Evolutionary conservation across 768 basidiomycete genomes (phyloP), one percentile per base, ranked within the genome.

Genomic region (Tricholoma saponaceum): DNA sequence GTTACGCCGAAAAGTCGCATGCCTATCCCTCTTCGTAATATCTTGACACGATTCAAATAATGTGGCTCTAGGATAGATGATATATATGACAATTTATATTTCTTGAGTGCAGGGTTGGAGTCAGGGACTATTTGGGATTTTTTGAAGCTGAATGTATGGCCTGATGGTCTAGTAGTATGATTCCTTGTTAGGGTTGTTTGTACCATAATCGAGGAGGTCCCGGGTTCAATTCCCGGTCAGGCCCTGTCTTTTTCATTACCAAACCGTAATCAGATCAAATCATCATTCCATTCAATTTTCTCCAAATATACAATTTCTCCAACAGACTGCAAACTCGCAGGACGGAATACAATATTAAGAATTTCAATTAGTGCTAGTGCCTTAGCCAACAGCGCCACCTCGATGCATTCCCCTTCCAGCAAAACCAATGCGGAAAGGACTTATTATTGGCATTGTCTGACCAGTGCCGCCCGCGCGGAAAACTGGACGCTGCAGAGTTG

Each of bases 361-460:
- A 37, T 37, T 37, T 37, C n/a, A 37, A 16, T 5, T 20, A 20
- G 5, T 20, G 2, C 41, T 20, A 20, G 5, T 20, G 9, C 18
- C 9, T 41, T 25, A 41, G 22, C 63, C 64, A 50, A 60, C 33
- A 49, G 56, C 61, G 52, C 65, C 59, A 28, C 74, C 70, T 51
- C 60, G 64, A n/a, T 57, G 53, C 39, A 68, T 58, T 52, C 84
- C 82, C 56, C 85, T 72, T 22, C 84, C 86, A 44, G 86, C 80
- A 63, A 78, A 82, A 4, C 86, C 86, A 58, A 87, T 66, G 33
- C 87, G 76, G 65, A 85, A 80, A 25, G 74, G 62, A 18, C 74
- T 63, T 25, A 63, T 52, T 8, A 67, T 58, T 14, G 57, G 64
- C 2, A 72, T 74, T 18, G 63, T 68, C 44, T 69, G 72, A 28